These are phyloP conservation scores for Arthrobotrys sphaeroides DNA, from an alignment of 2,329 filamentous ascomycete species.

Conservation along the genomic window DNA sequence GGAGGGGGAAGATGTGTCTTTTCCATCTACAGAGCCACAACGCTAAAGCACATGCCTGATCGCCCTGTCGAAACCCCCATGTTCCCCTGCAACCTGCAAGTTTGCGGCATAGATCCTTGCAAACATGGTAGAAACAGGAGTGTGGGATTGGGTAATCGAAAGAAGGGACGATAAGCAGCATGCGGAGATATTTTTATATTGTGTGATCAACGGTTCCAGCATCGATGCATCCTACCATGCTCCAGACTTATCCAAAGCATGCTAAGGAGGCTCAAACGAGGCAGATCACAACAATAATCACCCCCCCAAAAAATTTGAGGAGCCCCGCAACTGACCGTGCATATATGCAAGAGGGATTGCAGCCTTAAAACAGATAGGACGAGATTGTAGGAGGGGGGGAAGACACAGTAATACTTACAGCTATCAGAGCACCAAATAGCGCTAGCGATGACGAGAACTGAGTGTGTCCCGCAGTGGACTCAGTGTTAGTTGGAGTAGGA, in stretches of 20 bases:
- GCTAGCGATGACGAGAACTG: slow-evolving; percentile 52
- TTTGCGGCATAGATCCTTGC: not conserved
- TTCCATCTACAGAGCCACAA: slow-evolving; percentile 14
- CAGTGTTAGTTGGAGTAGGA: slow-evolving; percentile 47
- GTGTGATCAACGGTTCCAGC: slow-evolving; percentile 7
- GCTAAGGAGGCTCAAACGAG: slow-evolving; percentile 9
- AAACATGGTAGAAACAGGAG: slow-evolving; percentile 30
- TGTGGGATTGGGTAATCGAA: slow-evolving; percentile 31
- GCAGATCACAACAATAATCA: not conserved
- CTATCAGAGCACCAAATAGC: slow-evolving; percentile 51
- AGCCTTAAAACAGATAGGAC: slow-evolving; percentile 5
- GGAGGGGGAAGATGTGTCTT: slow-evolving; percentile 7
- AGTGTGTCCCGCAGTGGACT: slow-evolving; percentile 36
- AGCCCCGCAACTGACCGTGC: slow-evolving; percentile 1
- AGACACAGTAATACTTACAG: slow-evolving; percentile 29
- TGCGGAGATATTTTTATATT: slow-evolving; percentile 19
- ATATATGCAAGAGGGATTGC: not conserved
- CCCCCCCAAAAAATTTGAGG: not conserved
- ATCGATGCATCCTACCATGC: slow-evolving; percentile 1
- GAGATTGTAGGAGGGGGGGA: not conserved
- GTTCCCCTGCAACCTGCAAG: slow-evolving; percentile 12
- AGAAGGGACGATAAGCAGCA: slow-evolving; percentile 22
- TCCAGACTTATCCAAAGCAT: not conserved
- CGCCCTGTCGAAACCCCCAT: slow-evolving; percentile 17
- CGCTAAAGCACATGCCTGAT: slow-evolving; percentile 27